Conservation (phyloP, 345 rosid species). For the Clausena lansium region DNA sequence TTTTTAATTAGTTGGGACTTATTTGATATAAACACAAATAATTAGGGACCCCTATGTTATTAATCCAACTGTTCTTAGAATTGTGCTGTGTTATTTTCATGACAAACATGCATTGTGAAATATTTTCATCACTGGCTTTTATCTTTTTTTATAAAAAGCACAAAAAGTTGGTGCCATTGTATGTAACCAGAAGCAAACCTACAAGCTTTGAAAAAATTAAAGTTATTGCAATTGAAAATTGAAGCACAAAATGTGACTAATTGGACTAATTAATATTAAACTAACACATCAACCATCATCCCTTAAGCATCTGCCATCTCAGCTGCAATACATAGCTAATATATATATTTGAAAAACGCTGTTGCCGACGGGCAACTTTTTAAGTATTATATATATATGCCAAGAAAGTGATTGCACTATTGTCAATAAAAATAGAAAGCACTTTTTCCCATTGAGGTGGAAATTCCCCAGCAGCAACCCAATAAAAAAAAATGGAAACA, state of each 20-base stretch:
- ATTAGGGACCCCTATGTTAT: background rate
- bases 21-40: background rate
- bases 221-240: background rate
- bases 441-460: background rate
- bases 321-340: background rate
- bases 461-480: background rate
- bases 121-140: background rate
- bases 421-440: background rate
- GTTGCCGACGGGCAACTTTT: background rate
- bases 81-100: background rate
- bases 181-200: background rate
- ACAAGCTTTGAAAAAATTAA: background rate
- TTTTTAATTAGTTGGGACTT: background rate
- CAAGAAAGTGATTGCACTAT: background rate
- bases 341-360: too few species aligned
- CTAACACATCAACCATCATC: background rate
- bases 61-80: background rate
- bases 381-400: background rate
- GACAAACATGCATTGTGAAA: background rate
- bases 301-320: background rate
- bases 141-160: too few species aligned
- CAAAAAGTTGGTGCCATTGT: background rate
- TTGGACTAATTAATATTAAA: background rate
- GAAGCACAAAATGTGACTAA: background rate
- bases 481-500: background rate